Evolutionary conservation across 1,284 basidiomycete species (phyloP).

Genomic region (Cystobasidiaceae sp.): DNA sequence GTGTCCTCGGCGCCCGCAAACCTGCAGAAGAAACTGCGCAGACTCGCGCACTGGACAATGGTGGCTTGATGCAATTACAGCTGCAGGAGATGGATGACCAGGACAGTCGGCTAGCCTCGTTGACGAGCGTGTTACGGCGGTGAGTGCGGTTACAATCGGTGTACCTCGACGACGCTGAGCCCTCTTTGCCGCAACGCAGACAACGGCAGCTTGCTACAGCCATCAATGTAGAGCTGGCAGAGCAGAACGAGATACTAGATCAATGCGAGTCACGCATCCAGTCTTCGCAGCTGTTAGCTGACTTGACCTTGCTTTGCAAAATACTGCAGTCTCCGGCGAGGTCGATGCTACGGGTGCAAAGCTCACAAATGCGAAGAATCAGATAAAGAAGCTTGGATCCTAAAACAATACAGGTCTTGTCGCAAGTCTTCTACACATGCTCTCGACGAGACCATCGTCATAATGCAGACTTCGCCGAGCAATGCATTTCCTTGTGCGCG

Average conservation of each 20-base stretch:
- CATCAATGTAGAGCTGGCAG: conserved; percentile 73
- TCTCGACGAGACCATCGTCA: no score
- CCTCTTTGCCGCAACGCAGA: background rate
- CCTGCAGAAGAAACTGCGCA: conserved; percentile 71
- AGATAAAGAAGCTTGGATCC: conserved; percentile 25
- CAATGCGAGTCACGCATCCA: conserved; percentile 3
- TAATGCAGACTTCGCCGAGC: no score
- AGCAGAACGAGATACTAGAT: conserved; percentile 83
- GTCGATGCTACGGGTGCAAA: conserved; percentile 30
- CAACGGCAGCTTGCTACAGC: conserved; percentile 83
- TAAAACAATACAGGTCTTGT: no score
- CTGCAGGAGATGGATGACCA: conserved; percentile 73
- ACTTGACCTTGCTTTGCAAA: background rate
- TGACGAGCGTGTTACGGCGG: conserved; percentile 74
- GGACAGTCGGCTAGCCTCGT: conserved; percentile 69
- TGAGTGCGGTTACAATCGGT: no score
- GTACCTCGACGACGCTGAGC: no score
- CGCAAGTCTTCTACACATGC: no score
- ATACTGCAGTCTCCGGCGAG: conserved; percentile 26
- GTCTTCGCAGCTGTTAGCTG: background rate
- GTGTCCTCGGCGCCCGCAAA: conserved; percentile 53
- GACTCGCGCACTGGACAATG: conserved; percentile 80
- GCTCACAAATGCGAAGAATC: conserved; percentile 25
- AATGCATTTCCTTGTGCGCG: no score
- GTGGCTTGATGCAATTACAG: conserved; percentile 73